Base-by-base conservation (phyloP, 2,329 filamentous ascomycete species). In the Xylariaceae sp. region DNA sequence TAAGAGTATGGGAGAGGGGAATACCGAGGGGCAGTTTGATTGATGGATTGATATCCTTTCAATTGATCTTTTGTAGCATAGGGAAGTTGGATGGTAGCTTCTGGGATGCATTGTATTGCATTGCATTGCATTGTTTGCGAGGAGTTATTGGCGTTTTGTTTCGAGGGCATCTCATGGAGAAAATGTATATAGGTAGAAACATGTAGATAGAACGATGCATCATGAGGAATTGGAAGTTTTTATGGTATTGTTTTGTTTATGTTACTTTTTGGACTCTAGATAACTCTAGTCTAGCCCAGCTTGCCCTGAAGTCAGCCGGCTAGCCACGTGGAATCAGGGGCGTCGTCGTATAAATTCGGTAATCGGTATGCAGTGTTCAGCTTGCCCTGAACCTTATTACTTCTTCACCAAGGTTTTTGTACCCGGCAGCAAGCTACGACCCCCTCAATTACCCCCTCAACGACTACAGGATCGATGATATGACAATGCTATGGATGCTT, bases 1-100 rank as follows among this genome's bases (percentile, higher is more conserved):
- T 70, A 91, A 85, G 81, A 94, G 89, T 70, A 96, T 96, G 92
- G 92, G 92, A 0, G 88, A 92, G 46, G 92, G 92, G 0, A 95
- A 94, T 69, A 97, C 92, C 0, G 92, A 97, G 72, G 79, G 80
- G 0, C 83, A 86, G 65, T 86, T 86, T 52, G 49, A 68, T 41
- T 67, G 46, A 62, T 6, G 26, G 2, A 7, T 44, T 44, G 12
- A 11, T 6, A 9, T 7, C 5, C 12, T 37, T 37, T 9, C 12
- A 3, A 9, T 37, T 37, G 32, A 34, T 8, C 6, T 37, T 37
- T 37, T 37, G 3, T 37, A 19, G 19, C 19, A 19, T 19, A 19
- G 19, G 19, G 19, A 19, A 19, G 19, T 19, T 19, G 19, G 19
- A 19, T 19, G 19, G 19, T 19, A 19, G 19, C 19, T 19, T 19